A percentile compares a stretch with the other conserved stretches of the same genome.
Evolutionary conservation across 2,329 filamentous ascomycete species (phyloP).

Genomic region (Cladosporium sp.): DNA sequence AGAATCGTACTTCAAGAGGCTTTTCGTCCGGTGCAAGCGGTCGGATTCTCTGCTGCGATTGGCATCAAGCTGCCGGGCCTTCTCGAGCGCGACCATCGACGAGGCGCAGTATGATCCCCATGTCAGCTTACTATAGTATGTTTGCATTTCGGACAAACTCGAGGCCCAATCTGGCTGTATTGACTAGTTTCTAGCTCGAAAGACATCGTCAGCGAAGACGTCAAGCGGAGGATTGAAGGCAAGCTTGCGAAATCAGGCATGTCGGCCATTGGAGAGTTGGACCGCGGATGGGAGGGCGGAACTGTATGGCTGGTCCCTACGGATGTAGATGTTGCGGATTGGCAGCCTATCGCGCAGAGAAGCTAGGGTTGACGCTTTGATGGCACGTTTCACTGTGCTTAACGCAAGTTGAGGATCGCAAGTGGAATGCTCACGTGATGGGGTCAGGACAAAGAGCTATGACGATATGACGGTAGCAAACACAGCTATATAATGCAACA

Average conservation of each 20-base stretch:
- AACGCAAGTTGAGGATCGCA: not conserved
- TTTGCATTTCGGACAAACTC: not conserved
- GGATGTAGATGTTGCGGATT: not conserved
- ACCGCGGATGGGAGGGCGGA: not conserved
- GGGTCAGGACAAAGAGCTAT: not conserved
- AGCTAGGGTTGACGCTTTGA: not conserved
- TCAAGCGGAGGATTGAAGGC: not conserved
- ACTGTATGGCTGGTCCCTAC: not conserved
- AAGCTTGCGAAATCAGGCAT: not conserved
- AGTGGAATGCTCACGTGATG: not conserved
- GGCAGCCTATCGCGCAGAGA: not conserved
- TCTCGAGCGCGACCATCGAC: not conserved
- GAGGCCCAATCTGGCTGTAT: not conserved
- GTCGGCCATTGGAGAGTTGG: too few species aligned
- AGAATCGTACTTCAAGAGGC: not conserved
- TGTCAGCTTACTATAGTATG: not conserved
- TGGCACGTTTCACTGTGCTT: not conserved
- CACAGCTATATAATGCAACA: not conserved
- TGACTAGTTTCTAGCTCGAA: not conserved
- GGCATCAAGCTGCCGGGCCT: not conserved
- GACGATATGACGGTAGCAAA: not conserved
- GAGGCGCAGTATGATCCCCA: constrained; percentile 6
- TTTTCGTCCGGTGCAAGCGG: not conserved
- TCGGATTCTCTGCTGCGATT: not conserved
- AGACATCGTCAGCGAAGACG: not conserved